Evolutionary conservation across 139 green algal genomes (phyloP).

Genomic region (Mesostigma viride): DNA sequence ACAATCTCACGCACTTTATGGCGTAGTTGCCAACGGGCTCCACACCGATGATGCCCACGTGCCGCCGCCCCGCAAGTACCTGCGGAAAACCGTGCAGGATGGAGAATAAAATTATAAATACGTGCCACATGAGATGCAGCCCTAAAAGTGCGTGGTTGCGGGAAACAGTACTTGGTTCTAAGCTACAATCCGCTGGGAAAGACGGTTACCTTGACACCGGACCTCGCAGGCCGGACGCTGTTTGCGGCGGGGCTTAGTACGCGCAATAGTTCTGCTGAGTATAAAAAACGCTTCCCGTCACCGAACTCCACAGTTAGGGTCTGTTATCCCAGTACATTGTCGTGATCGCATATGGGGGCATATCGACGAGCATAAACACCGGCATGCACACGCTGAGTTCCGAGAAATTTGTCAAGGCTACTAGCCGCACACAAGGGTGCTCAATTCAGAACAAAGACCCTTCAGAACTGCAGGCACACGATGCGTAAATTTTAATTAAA

Average conservation of each 20-base stretch:
- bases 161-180: background rate
- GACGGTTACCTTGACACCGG: background rate
- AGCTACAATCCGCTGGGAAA: background rate
- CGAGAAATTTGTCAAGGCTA: too few relatives aligned
- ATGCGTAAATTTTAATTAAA: too few relatives aligned
- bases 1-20: slow-evolving; percentile 41
- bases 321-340: too few relatives aligned
- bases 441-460: too few relatives aligned
- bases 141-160: background rate
- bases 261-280: slow-evolving; percentile 8
- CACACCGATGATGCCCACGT: slow-evolving; percentile 49
- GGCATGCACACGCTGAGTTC: too few relatives aligned
- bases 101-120: too few relatives aligned
- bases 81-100: too few relatives aligned
- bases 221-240: background rate
- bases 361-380: too few relatives aligned
- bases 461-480: too few relatives aligned
- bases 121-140: too few relatives aligned
- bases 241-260: slow-evolving; percentile 12
- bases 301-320: slow-evolving; percentile 9
- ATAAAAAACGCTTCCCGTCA: background rate
- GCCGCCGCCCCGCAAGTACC: slow-evolving; percentile 39
- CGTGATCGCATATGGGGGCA: too few relatives aligned
- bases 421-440: too few relatives aligned
- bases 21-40: slow-evolving; percentile 53